Evolutionary conservation across 768 basidiomycete species (phyloP).

Genomic region (Suillus weaverae): DNA sequence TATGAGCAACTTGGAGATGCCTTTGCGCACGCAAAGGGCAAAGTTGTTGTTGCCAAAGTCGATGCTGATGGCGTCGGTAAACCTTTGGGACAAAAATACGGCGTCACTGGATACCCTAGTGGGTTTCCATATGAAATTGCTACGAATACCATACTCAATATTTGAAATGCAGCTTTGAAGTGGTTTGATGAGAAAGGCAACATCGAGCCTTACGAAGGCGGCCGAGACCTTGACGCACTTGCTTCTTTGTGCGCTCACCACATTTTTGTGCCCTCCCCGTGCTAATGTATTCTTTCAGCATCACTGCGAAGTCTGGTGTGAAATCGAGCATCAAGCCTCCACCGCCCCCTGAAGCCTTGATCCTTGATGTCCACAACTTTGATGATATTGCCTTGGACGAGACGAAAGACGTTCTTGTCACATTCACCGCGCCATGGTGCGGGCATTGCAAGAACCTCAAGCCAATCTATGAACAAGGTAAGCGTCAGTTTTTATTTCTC

Average conservation of each 20-base stretch:
- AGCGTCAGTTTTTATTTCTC: not conserved
- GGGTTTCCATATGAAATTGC: slow-evolving; percentile 25
- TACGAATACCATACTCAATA: slow-evolving; percentile 10
- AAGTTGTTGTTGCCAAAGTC: slow-evolving; percentile 87
- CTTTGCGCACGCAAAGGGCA: slow-evolving; percentile 75
- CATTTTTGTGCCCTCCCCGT: not conserved
- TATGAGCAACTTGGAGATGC: slow-evolving; percentile 91
- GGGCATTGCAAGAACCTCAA: slow-evolving; percentile 95
- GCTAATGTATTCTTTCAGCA: slow-evolving; percentile 40
- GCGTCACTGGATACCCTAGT: slow-evolving; percentile 87
- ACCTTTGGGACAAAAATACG: slow-evolving; percentile 73
- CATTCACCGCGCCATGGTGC: slow-evolving; percentile 86
- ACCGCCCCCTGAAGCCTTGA: slow-evolving; percentile 65
- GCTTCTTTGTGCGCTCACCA: slow-evolving; percentile 61
- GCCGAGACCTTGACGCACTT: slow-evolving; percentile 78
- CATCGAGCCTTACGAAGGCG: slow-evolving; percentile 68
- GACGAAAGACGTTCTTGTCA: slow-evolving; percentile 80
- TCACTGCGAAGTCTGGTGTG: slow-evolving; percentile 72
- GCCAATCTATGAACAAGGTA: slow-evolving; percentile 81
- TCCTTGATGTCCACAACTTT: slow-evolving; percentile 74
- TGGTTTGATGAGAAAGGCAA: slow-evolving; percentile 82
- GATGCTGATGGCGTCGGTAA: slow-evolving; percentile 90
- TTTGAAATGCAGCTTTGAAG: slow-evolving; percentile 64
- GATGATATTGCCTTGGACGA: slow-evolving; percentile 70
- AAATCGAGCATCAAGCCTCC: slow-evolving; percentile 89